phyloP scores from a whole-genome alignment of 495 filamentous ascomycete genomes.

The Xylaria scruposa region DNA sequence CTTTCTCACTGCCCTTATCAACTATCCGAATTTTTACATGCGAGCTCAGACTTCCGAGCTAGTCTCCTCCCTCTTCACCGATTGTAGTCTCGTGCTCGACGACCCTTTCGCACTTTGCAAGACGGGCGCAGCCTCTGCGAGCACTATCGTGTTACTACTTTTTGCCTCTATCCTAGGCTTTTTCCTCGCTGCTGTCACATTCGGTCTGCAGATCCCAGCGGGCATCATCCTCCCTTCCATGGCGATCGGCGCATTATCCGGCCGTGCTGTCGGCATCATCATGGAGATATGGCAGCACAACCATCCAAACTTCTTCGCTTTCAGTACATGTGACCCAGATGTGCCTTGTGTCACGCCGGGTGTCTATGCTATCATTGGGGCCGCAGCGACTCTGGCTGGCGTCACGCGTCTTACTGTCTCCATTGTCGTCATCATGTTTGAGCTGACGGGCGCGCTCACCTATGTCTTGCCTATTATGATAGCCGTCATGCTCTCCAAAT shows the following conservation, averaged over 20 bases:
- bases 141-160: slow-evolving; percentile 79
- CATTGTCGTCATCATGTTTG: slow-evolving; percentile 99
- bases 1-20: slow-evolving; percentile 82
- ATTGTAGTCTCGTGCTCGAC: slow-evolving; percentile 78
- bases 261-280: slow-evolving; percentile 87
- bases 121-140: slow-evolving; percentile 69
- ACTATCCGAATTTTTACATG: slow-evolving; percentile 96
- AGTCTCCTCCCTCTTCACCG: slow-evolving; percentile 89
- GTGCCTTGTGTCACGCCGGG: slow-evolving; percentile 91
- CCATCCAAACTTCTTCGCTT: slow-evolving; percentile 77
- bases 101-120: slow-evolving; percentile 90
- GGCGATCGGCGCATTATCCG: slow-evolving; percentile 91
- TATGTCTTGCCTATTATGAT: slow-evolving; percentile 99
- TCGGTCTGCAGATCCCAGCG: slow-evolving; percentile 95
- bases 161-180: slow-evolving; percentile 83
- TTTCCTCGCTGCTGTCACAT: slow-evolving; percentile 85
- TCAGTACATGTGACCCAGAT: slow-evolving; percentile 84
- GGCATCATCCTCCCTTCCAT: slow-evolving; percentile 98
- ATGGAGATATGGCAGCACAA: slow-evolving; percentile 87
- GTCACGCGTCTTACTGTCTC: slow-evolving; percentile 97
- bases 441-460: slow-evolving; percentile 92
- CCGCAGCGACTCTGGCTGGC: slow-evolving; percentile 93
- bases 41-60: slow-evolving; percentile 89
- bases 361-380: slow-evolving; percentile 95
- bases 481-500: slow-evolving; percentile 98